Evolutionary conservation across 208 protist genomes (phyloP), one percentile per base, ranked within the genome.

Genomic region (Acanthamoeba lugdunensis): DNA sequence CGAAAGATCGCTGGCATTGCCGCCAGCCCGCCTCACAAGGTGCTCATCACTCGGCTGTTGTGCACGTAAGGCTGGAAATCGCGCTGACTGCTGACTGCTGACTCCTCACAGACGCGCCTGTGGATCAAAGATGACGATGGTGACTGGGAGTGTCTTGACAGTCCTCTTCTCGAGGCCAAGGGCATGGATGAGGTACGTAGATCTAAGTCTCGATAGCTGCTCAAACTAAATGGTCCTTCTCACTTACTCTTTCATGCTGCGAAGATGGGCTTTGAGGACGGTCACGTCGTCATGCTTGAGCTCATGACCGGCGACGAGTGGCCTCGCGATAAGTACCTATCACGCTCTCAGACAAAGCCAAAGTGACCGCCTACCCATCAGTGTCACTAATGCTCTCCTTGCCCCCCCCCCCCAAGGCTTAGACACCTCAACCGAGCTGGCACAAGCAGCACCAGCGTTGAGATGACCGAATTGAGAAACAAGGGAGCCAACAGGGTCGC

Each of bases 11-110:
- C 77, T 2, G 77, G 77, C 1, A 18, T 85, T 9, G 41, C 48
- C 48, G n/a, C 30, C 21, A 63, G n/a, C 30, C 77, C 77, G 41
- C 77, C 77, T 33, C 77, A 85, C 77, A 85, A 85, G 77, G 77
- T 85, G 63, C 28, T 28, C 63, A 69, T 69, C 7, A 4, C 18
- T 69, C 58, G 58, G 23, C 23, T 65, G 13, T 65, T 2, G 1
- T 23, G 16, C 5, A 7, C 2, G 1, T 9, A 48, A 5, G 11
- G 2, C 7, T 61, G 16, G 54, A 21, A 21, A 21, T 61, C 54
- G 54, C 54, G 9, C 18, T 21, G 5, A 61, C 54, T 13, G 18
- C 16, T 0, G 9, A 61, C 6, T 14, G 9, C 2, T 21, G 8
- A 67, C 8, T 28, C 18, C 23, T 67, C 37, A 7, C 13, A 75